Conservation (phyloP, 352 stramenopile genomes). For the Phytopythium litorale region DNA sequence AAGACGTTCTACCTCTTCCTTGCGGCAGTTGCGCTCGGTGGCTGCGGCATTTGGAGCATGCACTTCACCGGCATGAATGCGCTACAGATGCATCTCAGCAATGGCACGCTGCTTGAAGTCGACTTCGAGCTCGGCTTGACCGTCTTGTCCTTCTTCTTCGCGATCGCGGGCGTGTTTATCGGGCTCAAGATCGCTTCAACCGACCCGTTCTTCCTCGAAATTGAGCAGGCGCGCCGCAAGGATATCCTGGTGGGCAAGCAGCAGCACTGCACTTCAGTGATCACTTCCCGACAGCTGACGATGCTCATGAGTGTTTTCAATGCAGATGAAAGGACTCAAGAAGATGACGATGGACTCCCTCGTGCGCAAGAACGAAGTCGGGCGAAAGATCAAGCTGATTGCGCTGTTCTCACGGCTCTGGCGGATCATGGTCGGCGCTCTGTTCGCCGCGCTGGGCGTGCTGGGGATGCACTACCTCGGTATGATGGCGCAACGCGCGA, state of each 20-base stretch:
- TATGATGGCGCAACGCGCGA: constrained; percentile 58
- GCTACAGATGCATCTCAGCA: constrained; percentile 24
- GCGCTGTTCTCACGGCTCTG: constrained; percentile 56
- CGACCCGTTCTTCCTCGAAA: constrained; percentile 61
- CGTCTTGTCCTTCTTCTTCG: constrained; percentile 51
- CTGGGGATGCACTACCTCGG: constrained; percentile 77
- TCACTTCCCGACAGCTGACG: constrained; percentile 6
- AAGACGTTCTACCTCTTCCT: constrained; percentile 42
- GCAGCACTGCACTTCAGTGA: constrained; percentile 7
- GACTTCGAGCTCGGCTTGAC: constrained; percentile 57
- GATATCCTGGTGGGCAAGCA: constrained; percentile 28
- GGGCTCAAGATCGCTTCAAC: constrained; percentile 49
- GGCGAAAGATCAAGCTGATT: constrained; percentile 47
- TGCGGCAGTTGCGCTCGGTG: constrained; percentile 39
- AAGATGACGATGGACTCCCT: constrained; percentile 39
- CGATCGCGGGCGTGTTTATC: constrained; percentile 48
- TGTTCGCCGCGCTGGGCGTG: constrained; percentile 55
- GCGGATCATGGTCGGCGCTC: constrained; percentile 38
- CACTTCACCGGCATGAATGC: constrained; percentile 76
- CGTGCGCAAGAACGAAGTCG: constrained; percentile 43
- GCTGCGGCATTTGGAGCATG: constrained; percentile 67
- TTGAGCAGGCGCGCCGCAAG: constrained; percentile 49
- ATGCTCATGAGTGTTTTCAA: background rate
- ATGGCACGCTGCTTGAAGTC: constrained; percentile 31
- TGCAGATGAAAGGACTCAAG: constrained; percentile 33